Evolutionary conservation across 371 early-diverging fungal species (phyloP).

Genomic region (Mortierella sp.): DNA sequence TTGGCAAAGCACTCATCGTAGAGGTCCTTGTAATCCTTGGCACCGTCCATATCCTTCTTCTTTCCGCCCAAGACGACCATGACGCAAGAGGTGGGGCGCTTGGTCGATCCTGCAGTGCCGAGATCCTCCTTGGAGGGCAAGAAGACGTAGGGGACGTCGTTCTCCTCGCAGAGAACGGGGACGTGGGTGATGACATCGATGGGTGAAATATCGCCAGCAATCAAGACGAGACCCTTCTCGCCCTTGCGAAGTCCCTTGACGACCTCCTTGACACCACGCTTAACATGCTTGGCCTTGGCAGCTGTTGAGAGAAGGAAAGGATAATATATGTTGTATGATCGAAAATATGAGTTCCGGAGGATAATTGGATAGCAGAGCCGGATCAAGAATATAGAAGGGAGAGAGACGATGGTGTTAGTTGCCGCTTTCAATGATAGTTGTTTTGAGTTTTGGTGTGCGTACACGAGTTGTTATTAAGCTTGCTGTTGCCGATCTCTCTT

Average conservation of each 20-base stretch:
- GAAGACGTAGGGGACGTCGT: slow-evolving; percentile 95
- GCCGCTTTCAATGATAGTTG: background rate
- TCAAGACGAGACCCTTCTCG: slow-evolving; percentile 92
- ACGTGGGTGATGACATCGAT: slow-evolving; percentile 98
- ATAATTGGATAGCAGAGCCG: background rate
- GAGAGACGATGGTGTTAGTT: background rate
- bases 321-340: background rate
- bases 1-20: slow-evolving; percentile 82
- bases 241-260: slow-evolving; percentile 97
- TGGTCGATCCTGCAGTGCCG: slow-evolving; percentile 91
- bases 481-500: slow-evolving; percentile 7
- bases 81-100: slow-evolving; percentile 94
- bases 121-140: slow-evolving; percentile 95
- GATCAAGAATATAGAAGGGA: background rate
- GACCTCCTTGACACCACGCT: slow-evolving; percentile 98
- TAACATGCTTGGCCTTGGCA: slow-evolving; percentile 90
- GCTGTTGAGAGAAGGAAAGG: slow-evolving; percentile 64
- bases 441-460: background rate
- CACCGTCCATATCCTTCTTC: slow-evolving; percentile 74
- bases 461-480: background rate
- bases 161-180: slow-evolving; percentile 98
- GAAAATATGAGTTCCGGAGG: background rate
- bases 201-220: slow-evolving; percentile 98
- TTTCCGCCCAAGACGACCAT: slow-evolving; percentile 91
- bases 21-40: slow-evolving; percentile 86